These are phyloP conservation scores for Rhododendron williamsianum DNA, from an alignment of 148 eudicot genomes.

Conservation along the genomic window DNA sequence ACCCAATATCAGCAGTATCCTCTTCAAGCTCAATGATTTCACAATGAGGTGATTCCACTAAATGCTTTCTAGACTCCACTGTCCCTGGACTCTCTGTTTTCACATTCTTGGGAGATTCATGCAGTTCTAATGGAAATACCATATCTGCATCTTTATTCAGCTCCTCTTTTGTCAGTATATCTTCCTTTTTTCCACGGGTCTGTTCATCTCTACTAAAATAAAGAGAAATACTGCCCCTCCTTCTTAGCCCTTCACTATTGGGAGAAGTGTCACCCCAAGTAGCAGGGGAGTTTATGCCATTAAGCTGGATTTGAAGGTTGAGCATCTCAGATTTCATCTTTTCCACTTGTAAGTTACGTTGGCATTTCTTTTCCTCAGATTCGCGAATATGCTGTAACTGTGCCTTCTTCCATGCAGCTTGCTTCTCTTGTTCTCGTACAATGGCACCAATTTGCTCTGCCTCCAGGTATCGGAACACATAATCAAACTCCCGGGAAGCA, in stretches of 20 bases:
- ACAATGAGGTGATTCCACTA: slow-evolving; percentile 36
- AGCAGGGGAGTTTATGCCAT: slow-evolving; percentile 43
- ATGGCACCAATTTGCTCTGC: slow-evolving; percentile 99
- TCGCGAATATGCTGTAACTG: slow-evolving; percentile 87
- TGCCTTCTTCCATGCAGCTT: slow-evolving; percentile 95
- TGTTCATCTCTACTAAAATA: slow-evolving; percentile 29
- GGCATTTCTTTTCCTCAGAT: slow-evolving; percentile 80
- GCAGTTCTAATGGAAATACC: slow-evolving; percentile 34
- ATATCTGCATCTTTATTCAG: slow-evolving; percentile 36
- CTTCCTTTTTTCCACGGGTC: slow-evolving; percentile 25
- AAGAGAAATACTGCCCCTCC: slow-evolving; percentile 48
- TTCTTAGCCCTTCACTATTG: slow-evolving; percentile 58
- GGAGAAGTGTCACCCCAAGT: slow-evolving; percentile 47
- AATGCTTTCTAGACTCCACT: slow-evolving; percentile 34
- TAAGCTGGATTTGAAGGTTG: slow-evolving; percentile 85
- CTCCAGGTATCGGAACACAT: slow-evolving; percentile 92
- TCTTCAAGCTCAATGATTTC: slow-evolving; percentile 83
- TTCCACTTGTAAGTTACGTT: slow-evolving; percentile 96
- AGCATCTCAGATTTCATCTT: slow-evolving; percentile 99
- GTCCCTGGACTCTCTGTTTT: slow-evolving; percentile 49
- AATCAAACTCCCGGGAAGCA: slow-evolving; percentile 84
- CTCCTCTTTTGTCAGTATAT: slow-evolving; percentile 27
- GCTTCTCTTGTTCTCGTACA: slow-evolving; percentile 94
- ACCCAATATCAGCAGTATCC: slow-evolving; percentile 23
- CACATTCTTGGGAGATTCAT: slow-evolving; percentile 44